Evolutionary conservation across 2,329 filamentous ascomycete species (phyloP).

Genomic region (Helotiales sp.): DNA sequence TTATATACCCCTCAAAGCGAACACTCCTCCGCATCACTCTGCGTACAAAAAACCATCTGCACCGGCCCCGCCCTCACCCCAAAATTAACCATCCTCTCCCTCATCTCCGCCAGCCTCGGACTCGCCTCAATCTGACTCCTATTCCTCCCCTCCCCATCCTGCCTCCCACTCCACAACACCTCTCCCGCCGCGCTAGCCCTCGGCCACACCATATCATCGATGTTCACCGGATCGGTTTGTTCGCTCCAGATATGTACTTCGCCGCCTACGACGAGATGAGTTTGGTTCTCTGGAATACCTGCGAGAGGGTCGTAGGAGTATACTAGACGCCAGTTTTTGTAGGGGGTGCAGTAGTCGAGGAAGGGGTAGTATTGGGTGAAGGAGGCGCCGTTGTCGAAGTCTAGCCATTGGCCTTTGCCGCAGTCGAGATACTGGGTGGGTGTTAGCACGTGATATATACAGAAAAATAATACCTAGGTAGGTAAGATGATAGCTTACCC

Average conservation of each 20-base stretch:
- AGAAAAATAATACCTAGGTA: too few species aligned
- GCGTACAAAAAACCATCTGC: slow-evolving; percentile 72
- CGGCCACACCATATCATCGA: slow-evolving; percentile 79
- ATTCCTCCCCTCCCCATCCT: slow-evolving; percentile 66
- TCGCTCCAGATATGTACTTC: slow-evolving; percentile 84
- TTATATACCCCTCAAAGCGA: slow-evolving; percentile 28
- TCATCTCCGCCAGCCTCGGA: slow-evolving; percentile 71
- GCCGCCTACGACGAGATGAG: slow-evolving; percentile 73
- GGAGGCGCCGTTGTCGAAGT: slow-evolving; percentile 60
- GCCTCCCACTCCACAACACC: slow-evolving; percentile 75
- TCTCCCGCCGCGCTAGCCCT: slow-evolving; percentile 73
- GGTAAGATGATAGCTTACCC: too few species aligned
- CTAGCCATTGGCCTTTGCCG: slow-evolving; percentile 76
- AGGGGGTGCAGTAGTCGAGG: slow-evolving; percentile 76
- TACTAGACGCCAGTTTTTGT: slow-evolving; percentile 78
- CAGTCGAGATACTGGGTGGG: slow-evolving; percentile 73
- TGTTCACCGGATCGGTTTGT: slow-evolving; percentile 71
- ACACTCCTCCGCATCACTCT: slow-evolving; percentile 55
- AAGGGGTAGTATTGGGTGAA: slow-evolving; percentile 64
- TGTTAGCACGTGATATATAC: slow-evolving; percentile 18
- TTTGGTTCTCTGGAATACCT: slow-evolving; percentile 59
- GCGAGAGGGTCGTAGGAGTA: slow-evolving; percentile 77
- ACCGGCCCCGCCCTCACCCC: slow-evolving; percentile 67
- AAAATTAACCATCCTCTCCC: slow-evolving; percentile 70
- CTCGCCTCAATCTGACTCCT: slow-evolving; percentile 69